Conservation (phyloP, 257 asterid species). For the Nicotiana undulata region DNA sequence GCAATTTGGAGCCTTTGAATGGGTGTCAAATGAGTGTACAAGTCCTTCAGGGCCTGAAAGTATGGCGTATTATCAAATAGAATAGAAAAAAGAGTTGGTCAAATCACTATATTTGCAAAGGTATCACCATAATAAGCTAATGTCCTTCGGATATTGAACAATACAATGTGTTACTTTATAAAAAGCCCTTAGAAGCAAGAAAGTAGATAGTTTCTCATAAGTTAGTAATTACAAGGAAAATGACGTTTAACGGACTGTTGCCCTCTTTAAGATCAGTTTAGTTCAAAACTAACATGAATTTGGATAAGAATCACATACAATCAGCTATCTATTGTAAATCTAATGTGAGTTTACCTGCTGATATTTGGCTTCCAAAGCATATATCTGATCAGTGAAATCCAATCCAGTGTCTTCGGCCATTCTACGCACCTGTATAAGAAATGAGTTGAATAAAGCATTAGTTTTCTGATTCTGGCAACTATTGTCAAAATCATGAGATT, state of each 20-base stretch:
- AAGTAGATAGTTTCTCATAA: background rate
- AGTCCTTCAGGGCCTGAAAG: slow-evolving; percentile 70
- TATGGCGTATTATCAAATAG: background rate
- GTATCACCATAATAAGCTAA: background rate
- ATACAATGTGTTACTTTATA: background rate
- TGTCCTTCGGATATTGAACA: background rate
- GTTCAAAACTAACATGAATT: background rate
- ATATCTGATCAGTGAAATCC: slow-evolving; percentile 77
- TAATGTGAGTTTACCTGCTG: slow-evolving; percentile 47
- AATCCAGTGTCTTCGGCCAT: slow-evolving; percentile 89
- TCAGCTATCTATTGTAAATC: background rate
- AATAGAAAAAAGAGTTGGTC: background rate
- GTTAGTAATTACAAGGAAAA: background rate
- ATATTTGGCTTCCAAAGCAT: slow-evolving; percentile 63
- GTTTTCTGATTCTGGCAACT: background rate
- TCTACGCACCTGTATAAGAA: slow-evolving; percentile 54
- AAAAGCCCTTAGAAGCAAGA: background rate
- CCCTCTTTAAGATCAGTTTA: background rate
- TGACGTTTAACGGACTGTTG: background rate
- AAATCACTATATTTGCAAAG: background rate
- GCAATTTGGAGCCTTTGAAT: slow-evolving; percentile 82
- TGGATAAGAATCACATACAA: background rate
- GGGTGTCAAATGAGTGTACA: slow-evolving; percentile 69
- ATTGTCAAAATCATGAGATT: background rate
- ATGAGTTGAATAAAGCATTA: background rate